A percentile compares a stretch with the other conserved stretches of the same genome.
Conservation (phyloP, 306 rosid species). For the Quercus alba region DNA sequence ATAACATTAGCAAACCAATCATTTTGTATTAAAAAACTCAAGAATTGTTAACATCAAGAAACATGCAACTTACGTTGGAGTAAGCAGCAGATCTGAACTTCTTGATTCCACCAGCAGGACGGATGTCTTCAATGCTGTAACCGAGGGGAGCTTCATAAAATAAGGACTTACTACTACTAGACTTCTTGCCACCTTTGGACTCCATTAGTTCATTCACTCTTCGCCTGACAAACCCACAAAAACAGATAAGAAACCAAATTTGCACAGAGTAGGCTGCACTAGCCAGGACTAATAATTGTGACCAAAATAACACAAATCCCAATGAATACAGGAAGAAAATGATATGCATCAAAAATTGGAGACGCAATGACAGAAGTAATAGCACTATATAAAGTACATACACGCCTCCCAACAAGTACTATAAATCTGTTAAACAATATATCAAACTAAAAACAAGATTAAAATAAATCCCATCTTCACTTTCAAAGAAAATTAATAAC, state of each 20-base stretch:
- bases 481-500: too few relatives aligned
- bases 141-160: constrained; percentile 95
- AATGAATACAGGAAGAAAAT: constrained; percentile 29
- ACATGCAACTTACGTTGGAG: constrained; percentile 73
- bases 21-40: background rate
- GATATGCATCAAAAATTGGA: too few relatives aligned
- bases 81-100: constrained; percentile 98
- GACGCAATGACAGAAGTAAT: too few relatives aligned
- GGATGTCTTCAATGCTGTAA: constrained; percentile 93
- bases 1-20: background rate
- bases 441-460: too few relatives aligned
- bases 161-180: constrained; percentile 73
- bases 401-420: too few relatives aligned
- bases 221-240: constrained; percentile 16
- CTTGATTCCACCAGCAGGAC: constrained; percentile 97
- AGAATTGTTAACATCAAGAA: background rate
- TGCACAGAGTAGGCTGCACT: background rate
- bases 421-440: too few relatives aligned
- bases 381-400: too few relatives aligned
- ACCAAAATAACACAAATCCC: background rate
- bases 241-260: background rate
- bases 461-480: too few relatives aligned
- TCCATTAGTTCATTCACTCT: constrained; percentile 92
- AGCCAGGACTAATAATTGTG: background rate
- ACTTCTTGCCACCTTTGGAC: constrained; percentile 83